Evolutionary conservation across 768 basidiomycete species (phyloP), one percentile per base, ranked within the genome.

Genomic region (Cystobasidium onofrii): DNA sequence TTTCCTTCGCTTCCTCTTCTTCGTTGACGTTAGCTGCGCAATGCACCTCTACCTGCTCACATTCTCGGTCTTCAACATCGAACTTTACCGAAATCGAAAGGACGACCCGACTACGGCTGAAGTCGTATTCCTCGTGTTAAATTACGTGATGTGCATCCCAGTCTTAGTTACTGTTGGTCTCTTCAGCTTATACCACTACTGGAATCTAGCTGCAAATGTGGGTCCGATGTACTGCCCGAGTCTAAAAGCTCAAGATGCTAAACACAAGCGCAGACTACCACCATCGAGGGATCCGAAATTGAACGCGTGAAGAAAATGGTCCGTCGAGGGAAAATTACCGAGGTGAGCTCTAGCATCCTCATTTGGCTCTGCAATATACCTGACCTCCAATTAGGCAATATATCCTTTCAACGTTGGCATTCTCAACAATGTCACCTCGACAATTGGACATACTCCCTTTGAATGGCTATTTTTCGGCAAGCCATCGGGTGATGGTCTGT

Each of bases 201-300:
- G 88, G 78, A 84, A 86, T 63, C 80, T 97, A 31, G 77, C 85
- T 6, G 85, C 85, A 12, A 99, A 99, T 81, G 69, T 71, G 36
- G 31, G 69, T 60, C n/a, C 39, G 39, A 39, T 6, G 4, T 13
- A 29, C 33, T 39, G 2, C 23, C 25, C 34, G 12, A 13, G 2
- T 43, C 39, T 34, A 39, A 13, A 13, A 13, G 25, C 36, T 36
- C 12, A 9, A 15, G 63, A 44, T 10, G 3, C 29, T 64, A 39
- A 13, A 6, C 7, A 64, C 13, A 31, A 10, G 25, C 13, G 15
- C 39, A 71, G 69, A 87, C 88, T 1, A 99, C 95, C 0, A 98
- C 96, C 0, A 97, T 99, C 63, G 96, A 99, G 82, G 88, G 90
- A 0, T 95, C 91, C 91, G 96, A 99, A 81, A 98, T 98, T 82